Evolutionary conservation across 208 protist species (phyloP).

Genomic region (Tritrichomonas foetus): DNA sequence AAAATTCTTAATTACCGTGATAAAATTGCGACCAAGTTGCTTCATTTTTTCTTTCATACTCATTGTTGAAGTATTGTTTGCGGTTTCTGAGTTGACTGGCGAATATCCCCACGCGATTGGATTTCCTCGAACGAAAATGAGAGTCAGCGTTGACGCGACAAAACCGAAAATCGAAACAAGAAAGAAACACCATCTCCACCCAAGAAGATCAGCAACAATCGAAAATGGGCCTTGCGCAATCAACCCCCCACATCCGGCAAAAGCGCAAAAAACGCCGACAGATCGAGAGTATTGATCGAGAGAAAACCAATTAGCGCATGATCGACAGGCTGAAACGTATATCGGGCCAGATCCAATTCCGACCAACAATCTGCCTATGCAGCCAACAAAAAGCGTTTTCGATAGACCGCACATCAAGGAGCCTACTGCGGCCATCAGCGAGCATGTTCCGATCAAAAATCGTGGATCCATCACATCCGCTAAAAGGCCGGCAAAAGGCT

Average conservation of each 20-base stretch:
- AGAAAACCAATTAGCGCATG: neutral
- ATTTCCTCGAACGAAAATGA: neutral
- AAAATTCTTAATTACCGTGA: neutral
- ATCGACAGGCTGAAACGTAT: neutral
- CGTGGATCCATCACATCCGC: neutral
- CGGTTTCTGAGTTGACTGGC: neutral
- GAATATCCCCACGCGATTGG: neutral
- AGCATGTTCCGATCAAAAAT: neutral
- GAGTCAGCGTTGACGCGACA: neutral
- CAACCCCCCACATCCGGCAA: neutral
- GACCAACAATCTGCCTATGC: neutral
- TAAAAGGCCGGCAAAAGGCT: neutral
- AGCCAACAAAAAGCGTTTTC: neutral
- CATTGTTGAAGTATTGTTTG: neutral
- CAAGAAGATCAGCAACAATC: neutral
- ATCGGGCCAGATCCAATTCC: neutral
- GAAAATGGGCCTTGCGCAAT: neutral
- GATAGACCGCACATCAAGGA: neutral
- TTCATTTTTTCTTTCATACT: neutral
- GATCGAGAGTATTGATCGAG: neutral
- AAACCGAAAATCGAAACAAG: neutral
- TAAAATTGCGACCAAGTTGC: neutral
- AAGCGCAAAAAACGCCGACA: neutral
- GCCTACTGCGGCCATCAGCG: neutral
- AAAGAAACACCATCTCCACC: neutral